phyloP scores from a whole-genome alignment of 106 monocot genomes.

The Dioscorea dumetorum region DNA sequence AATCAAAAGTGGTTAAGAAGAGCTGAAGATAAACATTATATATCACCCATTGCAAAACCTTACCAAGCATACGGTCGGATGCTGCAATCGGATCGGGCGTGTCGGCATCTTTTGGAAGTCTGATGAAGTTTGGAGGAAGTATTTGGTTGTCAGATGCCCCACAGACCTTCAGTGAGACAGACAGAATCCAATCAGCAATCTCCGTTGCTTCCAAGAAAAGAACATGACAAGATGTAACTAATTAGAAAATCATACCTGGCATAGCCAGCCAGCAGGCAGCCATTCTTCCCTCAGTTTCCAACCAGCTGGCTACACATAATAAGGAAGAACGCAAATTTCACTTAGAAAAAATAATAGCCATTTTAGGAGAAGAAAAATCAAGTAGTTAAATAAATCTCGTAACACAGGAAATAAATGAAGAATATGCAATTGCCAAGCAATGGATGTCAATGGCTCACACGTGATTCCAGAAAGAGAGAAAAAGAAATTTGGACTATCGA shows the following conservation, averaged over 20 bases:
- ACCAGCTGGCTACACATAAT: slow-evolving; percentile 59
- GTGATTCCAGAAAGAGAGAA: background rate
- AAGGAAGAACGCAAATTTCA: background rate
- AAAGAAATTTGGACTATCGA: too few relatives aligned
- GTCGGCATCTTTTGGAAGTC: slow-evolving; percentile 86
- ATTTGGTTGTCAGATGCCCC: slow-evolving; percentile 89
- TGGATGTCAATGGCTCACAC: background rate
- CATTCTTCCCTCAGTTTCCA: slow-evolving; percentile 92
- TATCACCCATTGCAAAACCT: background rate
- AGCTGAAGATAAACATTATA: background rate
- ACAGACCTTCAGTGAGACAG: slow-evolving; percentile 59
- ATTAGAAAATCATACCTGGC: slow-evolving; percentile 50
- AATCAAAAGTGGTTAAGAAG: background rate
- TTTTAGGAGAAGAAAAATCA: too few relatives aligned
- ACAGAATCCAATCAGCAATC: background rate
- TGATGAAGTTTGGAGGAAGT: slow-evolving; percentile 88
- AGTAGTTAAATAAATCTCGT: too few relatives aligned
- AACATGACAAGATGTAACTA: slow-evolving; percentile 9
- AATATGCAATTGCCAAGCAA: background rate
- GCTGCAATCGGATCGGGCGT: slow-evolving; percentile 98
- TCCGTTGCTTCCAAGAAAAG: background rate
- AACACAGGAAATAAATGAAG: background rate
- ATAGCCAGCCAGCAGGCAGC: slow-evolving; percentile 88
- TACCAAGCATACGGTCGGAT: slow-evolving; percentile 99
- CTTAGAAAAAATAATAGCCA: background rate